These are phyloP conservation scores for Tranzscheliella williamsii DNA, from an alignment of 1,284 basidiomycete species.

Conservation along the genomic window DNA sequence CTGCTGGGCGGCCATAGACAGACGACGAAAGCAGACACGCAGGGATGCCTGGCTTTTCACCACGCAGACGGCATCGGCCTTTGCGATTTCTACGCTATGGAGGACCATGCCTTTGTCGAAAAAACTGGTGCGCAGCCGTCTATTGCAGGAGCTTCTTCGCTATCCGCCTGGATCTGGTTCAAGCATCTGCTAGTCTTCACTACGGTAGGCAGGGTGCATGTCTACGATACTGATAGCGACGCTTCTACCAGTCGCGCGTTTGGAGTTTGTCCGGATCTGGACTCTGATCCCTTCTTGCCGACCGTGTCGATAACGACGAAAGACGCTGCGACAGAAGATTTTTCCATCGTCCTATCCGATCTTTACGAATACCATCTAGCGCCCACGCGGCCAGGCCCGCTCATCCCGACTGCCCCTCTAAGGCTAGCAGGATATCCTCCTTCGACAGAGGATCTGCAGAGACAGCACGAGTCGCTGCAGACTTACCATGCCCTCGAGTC, in stretches of 20 bases:
- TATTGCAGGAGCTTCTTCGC: constrained; percentile 1
- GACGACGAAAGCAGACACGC: background rate
- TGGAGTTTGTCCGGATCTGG: background rate
- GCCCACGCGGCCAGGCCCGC: background rate
- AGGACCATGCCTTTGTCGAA: background rate
- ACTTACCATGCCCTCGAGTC: constrained; percentile 13
- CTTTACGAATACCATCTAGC: constrained; percentile 9
- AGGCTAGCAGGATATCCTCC: constrained; percentile 21
- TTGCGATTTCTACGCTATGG: constrained; percentile 3
- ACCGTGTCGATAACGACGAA: constrained; percentile 8
- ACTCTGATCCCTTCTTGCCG: constrained; percentile 12
- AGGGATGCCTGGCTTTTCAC: constrained; percentile 18
- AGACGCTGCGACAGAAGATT: background rate
- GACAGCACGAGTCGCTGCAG: constrained; percentile 17
- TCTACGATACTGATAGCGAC: constrained; percentile 3
- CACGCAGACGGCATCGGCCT: constrained; percentile 7
- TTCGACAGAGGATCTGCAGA: constrained; percentile 14
- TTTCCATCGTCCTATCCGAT: constrained; percentile 13
- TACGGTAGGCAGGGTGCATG: constrained; percentile 10
- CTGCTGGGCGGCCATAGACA: background rate
- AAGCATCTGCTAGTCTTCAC: constrained; percentile 13
- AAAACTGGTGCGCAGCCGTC: background rate
- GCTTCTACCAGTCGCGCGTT: background rate
- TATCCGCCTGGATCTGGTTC: constrained; percentile 17
- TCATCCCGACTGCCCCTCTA: constrained; percentile 6